phyloP scores from a whole-genome alignment of 2,329 filamentous ascomycete species.

The Penicillium carneum region DNA sequence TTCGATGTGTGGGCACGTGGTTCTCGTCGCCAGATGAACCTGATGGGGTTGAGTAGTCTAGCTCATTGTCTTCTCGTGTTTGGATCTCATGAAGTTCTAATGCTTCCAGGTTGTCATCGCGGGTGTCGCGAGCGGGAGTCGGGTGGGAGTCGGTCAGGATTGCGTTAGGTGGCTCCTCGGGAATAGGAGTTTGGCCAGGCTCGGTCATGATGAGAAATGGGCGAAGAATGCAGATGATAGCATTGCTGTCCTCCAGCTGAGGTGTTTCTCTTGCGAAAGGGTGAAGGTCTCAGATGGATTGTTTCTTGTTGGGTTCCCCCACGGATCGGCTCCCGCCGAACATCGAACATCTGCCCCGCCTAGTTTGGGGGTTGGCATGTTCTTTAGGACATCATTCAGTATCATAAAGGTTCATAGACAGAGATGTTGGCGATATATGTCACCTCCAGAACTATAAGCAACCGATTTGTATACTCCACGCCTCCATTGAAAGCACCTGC shows the following conservation, averaged over 20 bases:
- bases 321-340: conserved; percentile 28
- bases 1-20: conserved; percentile 37
- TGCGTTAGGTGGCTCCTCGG: conserved; percentile 16
- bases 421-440: background rate
- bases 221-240: too few relatives aligned
- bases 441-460: background rate
- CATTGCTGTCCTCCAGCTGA: background rate
- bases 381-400: background rate
- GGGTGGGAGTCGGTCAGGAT: conserved; percentile 22
- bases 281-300: conserved; percentile 1
- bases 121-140: conserved; percentile 12
- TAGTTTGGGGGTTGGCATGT: background rate
- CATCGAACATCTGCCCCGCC: conserved; percentile 13
- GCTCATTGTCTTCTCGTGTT: conserved; percentile 39
- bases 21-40: conserved; percentile 46
- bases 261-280: background rate
- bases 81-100: conserved; percentile 44
- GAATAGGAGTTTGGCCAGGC: background rate
- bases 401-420: background rate
- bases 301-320: conserved; percentile 18
- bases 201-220: conserved; percentile 19
- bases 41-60: conserved; percentile 38
- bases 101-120: conserved; percentile 29
- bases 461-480: background rate
- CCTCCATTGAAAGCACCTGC: conserved; percentile 1